Evolutionary conservation across 1,284 basidiomycete species (phyloP).

Genomic region (Irpex sp.): DNA sequence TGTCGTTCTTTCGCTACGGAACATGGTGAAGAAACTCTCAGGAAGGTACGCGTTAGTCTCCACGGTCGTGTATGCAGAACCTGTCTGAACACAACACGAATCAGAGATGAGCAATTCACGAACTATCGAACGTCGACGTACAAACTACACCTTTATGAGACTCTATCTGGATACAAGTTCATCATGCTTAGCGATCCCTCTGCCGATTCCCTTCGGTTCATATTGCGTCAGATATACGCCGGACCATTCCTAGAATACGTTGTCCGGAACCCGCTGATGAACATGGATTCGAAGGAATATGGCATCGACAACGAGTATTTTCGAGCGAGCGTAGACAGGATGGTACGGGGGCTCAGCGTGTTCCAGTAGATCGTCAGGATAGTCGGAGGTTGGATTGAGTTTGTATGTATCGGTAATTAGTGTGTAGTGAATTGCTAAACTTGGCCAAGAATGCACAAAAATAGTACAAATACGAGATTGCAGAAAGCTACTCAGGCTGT

Average conservation of each 20-base stretch:
- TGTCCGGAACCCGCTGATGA: conserved; percentile 84
- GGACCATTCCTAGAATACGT: conserved; percentile 94
- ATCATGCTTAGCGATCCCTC: conserved; percentile 89
- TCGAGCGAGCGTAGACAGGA: conserved; percentile 75
- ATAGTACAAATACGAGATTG: not conserved
- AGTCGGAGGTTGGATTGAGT: not conserved
- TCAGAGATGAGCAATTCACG: conserved; percentile 86
- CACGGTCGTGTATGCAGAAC: not conserved
- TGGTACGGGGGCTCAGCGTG: conserved; percentile 65
- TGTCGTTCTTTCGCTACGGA: conserved; percentile 86
- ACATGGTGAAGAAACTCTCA: conserved; percentile 94
- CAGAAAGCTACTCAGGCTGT: not conserved
- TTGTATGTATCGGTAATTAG: not conserved
- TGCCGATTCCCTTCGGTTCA: conserved; percentile 77
- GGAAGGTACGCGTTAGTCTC: conserved; percentile 50
- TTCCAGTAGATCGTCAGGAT: conserved; percentile 29
- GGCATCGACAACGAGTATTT: conserved; percentile 94
- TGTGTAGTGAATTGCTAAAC: not conserved
- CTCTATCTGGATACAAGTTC: conserved; percentile 92
- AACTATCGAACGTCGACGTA: conserved; percentile 91
- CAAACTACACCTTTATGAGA: conserved; percentile 92
- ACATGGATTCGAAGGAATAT: conserved; percentile 74
- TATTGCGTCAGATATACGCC: conserved; percentile 87
- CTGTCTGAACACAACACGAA: not conserved
- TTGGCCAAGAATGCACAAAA: not conserved